A percentile compares a stretch with the other conserved stretches of the same genome.
phyloP scores from a whole-genome alignment of 352 stramenopile species.

The Elongisporangium prolatum region DNA sequence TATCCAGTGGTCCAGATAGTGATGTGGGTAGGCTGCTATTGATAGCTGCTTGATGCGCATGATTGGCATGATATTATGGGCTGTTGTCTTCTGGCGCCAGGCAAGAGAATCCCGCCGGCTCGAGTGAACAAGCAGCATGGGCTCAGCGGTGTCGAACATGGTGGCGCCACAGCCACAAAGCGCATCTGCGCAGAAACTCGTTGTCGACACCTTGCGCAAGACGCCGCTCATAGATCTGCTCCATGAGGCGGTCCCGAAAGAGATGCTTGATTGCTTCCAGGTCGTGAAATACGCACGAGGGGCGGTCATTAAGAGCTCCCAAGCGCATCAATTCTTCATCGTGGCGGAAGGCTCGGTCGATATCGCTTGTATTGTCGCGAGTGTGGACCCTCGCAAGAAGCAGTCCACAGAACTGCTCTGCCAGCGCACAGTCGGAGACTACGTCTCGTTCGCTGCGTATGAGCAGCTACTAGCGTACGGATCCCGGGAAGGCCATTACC shows the following conservation, averaged over 20 bases:
- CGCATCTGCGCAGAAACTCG: constrained; percentile 13
- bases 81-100: not conserved
- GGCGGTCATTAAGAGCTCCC: constrained; percentile 30
- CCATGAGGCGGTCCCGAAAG: constrained; percentile 38
- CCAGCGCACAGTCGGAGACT: constrained; percentile 48
- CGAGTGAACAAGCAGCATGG: constrained; percentile 6
- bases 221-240: constrained; percentile 67
- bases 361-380: constrained; percentile 16
- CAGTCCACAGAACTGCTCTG: constrained; percentile 54
- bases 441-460: constrained; percentile 46
- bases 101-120: not conserved
- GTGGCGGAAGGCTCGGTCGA: constrained; percentile 51
- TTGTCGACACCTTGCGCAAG: constrained; percentile 42
- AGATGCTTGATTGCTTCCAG: constrained; percentile 59
- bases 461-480: constrained; percentile 36
- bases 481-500: constrained; percentile 10
- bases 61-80: not conserved
- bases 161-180: constrained; percentile 5
- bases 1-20: not conserved
- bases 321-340: constrained; percentile 43
- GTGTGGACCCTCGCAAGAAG: constrained; percentile 33
- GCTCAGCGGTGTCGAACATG: constrained; percentile 6
- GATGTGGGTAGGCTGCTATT: not conserved
- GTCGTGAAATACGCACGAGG: constrained; percentile 37
- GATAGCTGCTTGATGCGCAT: not conserved